phyloP scores from a whole-genome alignment of 2,329 filamentous ascomycete species.

The Hansfordia pulvinata region DNA sequence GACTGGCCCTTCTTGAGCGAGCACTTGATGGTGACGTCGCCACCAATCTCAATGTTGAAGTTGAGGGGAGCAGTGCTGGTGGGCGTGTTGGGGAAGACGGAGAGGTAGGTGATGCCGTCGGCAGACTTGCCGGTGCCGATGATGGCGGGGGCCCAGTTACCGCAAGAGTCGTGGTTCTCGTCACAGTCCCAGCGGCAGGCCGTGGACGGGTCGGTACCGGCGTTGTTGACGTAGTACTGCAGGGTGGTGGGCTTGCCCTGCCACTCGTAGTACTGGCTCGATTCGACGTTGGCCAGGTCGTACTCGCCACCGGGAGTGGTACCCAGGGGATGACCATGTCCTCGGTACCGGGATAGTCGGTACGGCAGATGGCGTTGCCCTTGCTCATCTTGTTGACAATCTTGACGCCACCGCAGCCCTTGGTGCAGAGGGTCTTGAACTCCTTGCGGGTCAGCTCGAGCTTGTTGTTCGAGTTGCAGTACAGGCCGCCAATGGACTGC shows the following conservation, averaged over 20 bases:
- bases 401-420: constrained; percentile 55
- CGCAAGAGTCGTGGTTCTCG: constrained; percentile 35
- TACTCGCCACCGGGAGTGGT: constrained; percentile 43
- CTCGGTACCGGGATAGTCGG: constrained; percentile 91
- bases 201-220: constrained; percentile 49
- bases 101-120: constrained; percentile 59
- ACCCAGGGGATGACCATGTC: constrained; percentile 68
- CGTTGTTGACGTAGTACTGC: constrained; percentile 93
- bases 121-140: constrained; percentile 63
- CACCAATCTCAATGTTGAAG: constrained; percentile 66
- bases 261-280: constrained; percentile 65
- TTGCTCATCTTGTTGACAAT: constrained; percentile 61
- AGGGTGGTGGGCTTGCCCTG: constrained; percentile 63
- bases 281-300: constrained; percentile 63
- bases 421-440: constrained; percentile 60
- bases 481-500: constrained; percentile 79
- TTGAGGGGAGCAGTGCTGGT: constrained; percentile 57
- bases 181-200: constrained; percentile 64
- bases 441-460: constrained; percentile 61
- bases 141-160: constrained; percentile 84
- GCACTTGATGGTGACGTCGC: constrained; percentile 48
- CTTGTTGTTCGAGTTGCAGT: constrained; percentile 60
- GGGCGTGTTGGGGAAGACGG: constrained; percentile 73
- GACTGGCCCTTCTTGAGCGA: constrained; percentile 52
- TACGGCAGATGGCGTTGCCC: constrained; percentile 71